A percentile compares a stretch with the other conserved stretches of the same genome.
These are phyloP conservation scores for Candida nitratophila DNA, from an alignment of 805 yeast species.

Conservation along the genomic window DNA sequence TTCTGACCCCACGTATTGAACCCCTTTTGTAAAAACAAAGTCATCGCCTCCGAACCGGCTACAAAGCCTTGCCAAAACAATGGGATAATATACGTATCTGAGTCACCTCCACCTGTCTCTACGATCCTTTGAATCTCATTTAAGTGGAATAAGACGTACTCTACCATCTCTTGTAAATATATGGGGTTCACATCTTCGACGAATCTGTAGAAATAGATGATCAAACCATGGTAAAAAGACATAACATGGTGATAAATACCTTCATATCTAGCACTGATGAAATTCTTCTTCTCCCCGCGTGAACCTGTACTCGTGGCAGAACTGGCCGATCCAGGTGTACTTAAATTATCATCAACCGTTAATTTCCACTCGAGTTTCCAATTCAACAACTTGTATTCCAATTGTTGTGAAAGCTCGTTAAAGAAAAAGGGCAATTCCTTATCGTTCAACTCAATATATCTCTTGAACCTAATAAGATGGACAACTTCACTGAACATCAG, in stretches of 20 bases:
- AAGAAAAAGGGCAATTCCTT: slow-evolving; percentile 28
- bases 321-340: not conserved
- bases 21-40: slow-evolving; percentile 49
- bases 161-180: slow-evolving; percentile 56
- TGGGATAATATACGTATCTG: slow-evolving; percentile 62
- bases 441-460: slow-evolving; percentile 36
- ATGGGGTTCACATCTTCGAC: slow-evolving; percentile 48
- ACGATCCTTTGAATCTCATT: slow-evolving; percentile 55
- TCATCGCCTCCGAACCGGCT: slow-evolving; percentile 75
- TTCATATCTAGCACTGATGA: slow-evolving; percentile 51
- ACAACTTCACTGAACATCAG: slow-evolving; percentile 68
- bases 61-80: slow-evolving; percentile 86
- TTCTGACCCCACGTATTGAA: slow-evolving; percentile 71
- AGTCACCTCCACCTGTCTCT: slow-evolving; percentile 25
- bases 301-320: not conserved
- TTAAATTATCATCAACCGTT: slow-evolving; percentile 17
- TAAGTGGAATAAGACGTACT: slow-evolving; percentile 53
- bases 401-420: slow-evolving; percentile 26
- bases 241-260: slow-evolving; percentile 74
- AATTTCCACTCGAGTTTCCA: slow-evolving; percentile 80
- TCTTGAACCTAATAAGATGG: slow-evolving; percentile 54
- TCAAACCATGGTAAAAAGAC: slow-evolving; percentile 68
- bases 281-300: slow-evolving; percentile 17
- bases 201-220: slow-evolving; percentile 64
- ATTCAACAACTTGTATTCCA: slow-evolving; percentile 43